A percentile compares a stretch with the other conserved stretches of the same genome.
phyloP scores from a whole-genome alignment of 371 early-diverging fungal genomes.

The Coemansia sp. region DNA sequence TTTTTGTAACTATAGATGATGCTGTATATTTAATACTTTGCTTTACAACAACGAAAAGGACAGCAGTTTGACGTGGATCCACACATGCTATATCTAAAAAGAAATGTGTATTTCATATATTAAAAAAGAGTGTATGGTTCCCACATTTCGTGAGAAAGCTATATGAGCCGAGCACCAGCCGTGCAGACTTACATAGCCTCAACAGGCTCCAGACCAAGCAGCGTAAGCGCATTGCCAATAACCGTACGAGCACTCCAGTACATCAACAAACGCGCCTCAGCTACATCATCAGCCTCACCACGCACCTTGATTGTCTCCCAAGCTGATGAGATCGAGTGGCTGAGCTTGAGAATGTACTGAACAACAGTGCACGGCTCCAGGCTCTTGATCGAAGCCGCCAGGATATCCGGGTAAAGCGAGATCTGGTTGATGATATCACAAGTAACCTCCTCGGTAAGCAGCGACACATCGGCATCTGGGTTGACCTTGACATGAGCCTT shows the following conservation, averaged over 20 bases:
- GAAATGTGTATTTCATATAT: too few species aligned
- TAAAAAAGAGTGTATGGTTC: too few species aligned
- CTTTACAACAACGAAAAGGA: too few species aligned
- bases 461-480: constrained; percentile 58
- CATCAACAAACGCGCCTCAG: constrained; percentile 78
- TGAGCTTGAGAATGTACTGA: constrained; percentile 87
- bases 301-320: constrained; percentile 85
- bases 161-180: too few species aligned
- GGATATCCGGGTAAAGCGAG: constrained; percentile 90
- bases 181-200: constrained; percentile 74
- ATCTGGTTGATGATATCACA: constrained; percentile 77
- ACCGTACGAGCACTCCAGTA: constrained; percentile 74
- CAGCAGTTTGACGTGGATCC: too few species aligned
- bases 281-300: constrained; percentile 76
- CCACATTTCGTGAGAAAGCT: too few species aligned
- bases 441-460: constrained; percentile 75
- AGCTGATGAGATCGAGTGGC: constrained; percentile 81
- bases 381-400: constrained; percentile 62
- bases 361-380: constrained; percentile 96
- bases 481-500: constrained; percentile 53
- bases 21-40: too few species aligned
- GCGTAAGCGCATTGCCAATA: constrained; percentile 74
- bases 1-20: too few species aligned
- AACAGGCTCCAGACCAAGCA: constrained; percentile 81
- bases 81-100: too few species aligned